Base-by-base conservation (phyloP, 2,329 filamentous ascomycete species). In the Hypoxylon sp. region DNA sequence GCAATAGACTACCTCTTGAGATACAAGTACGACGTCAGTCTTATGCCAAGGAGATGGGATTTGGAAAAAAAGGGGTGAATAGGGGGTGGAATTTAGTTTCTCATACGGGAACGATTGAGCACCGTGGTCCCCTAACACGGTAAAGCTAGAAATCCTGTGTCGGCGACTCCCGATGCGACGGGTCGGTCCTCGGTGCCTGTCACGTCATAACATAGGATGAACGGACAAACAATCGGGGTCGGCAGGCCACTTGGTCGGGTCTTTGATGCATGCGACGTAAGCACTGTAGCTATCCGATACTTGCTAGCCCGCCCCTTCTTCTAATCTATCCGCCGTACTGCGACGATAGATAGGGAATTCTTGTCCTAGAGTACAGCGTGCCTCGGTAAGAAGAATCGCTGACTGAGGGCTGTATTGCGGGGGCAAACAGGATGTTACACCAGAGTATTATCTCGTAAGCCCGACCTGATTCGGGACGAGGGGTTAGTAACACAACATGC, bases 271-370 rank as follows among this genome's bases (percentile, higher is more conserved):
- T 68, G 59, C 58, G 48, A 68, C 68, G 42, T 61, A 33, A 33
- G 48, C 11, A 53, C 68, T 70, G 68, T 46, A 29, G 54, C 44
- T 59, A 70, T 63, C 68, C 68, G 68, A 68, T 52, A 59, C 50
- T 22, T 48, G 42, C 39, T 46, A 44, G 48, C 46, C 46, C 31
- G 35, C 35, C 55, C 22, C 26, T 11, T 37, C 37, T 50, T 44
- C 37, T 29, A 51, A 59, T 44, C 29, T 33, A 50, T 46, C 14
- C 29, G 35, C 26, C 22, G 3, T 33, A 13, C 42, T 37, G 24
- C 53, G 53, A 44, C 53, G 53, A 44, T 42, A 47, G 47, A 33
- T 31, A 17, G 37, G n/a, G 19, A 5, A 22, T 22, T 22, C 8
- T 44, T 44, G 9, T 14, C 35, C 35, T 14, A 37, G 35, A 37